A percentile compares a stretch with the other conserved stretches of the same genome.
phyloP scores from a whole-genome alignment of 495 filamentous ascomycete species.

The Amphirosellinia nigrospora region DNA sequence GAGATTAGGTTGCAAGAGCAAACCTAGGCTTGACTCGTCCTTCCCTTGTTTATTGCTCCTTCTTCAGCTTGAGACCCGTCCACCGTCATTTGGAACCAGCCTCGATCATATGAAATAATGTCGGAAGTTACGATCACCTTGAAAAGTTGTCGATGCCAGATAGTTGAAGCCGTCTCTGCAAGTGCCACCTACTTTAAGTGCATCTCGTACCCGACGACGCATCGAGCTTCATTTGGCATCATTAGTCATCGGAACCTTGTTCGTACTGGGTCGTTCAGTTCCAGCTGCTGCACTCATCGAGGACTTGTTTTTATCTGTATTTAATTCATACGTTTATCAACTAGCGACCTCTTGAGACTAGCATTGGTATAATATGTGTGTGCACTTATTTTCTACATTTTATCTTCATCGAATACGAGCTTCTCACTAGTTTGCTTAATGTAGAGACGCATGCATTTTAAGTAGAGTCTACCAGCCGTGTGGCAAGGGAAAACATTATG shows the following conservation, averaged over 20 bases:
- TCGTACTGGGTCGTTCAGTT: not conserved
- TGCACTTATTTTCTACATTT: not conserved
- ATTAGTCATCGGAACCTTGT: not conserved
- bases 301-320: not conserved
- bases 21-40: not conserved
- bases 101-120: not conserved
- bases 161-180: not conserved
- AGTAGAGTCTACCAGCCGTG: not conserved
- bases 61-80: not conserved
- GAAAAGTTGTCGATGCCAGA: not conserved
- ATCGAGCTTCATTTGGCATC: not conserved
- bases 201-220: not conserved
- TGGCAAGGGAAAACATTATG: conserved; percentile 11
- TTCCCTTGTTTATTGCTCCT: conserved; percentile 5
- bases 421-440: not conserved
- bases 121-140: not conserved
- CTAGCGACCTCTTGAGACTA: not conserved
- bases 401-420: not conserved
- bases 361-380: not conserved
- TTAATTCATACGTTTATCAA: not conserved
- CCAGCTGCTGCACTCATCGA: not conserved
- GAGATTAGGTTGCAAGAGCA: not conserved
- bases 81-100: not conserved
- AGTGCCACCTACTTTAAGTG: too few relatives aligned
- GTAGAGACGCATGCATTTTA: not conserved